Evolutionary conservation across 371 early-diverging fungal genomes (phyloP), one percentile per base, ranked within the genome.

Genomic region (Dichotomocladium elegans): DNA sequence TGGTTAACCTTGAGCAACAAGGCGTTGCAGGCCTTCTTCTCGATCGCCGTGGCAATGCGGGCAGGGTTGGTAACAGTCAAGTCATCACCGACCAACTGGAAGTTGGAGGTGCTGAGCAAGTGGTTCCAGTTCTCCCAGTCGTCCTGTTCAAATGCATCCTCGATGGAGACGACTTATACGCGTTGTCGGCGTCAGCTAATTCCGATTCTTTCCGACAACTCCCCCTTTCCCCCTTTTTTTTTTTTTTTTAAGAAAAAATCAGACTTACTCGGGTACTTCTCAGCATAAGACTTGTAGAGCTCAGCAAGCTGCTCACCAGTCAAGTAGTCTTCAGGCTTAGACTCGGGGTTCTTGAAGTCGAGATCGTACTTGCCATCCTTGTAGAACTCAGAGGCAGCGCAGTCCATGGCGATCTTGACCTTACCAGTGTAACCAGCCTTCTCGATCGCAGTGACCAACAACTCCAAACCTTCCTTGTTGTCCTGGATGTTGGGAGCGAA

Each of bases 91-190:
- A 99, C 98, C 58, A 99, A 90, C 75, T 96, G 96, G 71, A 81
- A 80, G 53, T 81, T 80, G 53, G 84, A 80, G 26, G 79, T 69
- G 15, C 61, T 73, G 55, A 74, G 79, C 57, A 99, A 82, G 72
- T 86, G 88, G 70, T 80, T 68, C 94, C 96, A 99, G 57, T 90
- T 85, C 25, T 82, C 88, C 89, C 90, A 96, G 82, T 99, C 99
- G 77, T 97, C 97, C 85, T 99, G 99, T 79, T 95, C 97, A 67
- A 99, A 99, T 57, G 99, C 99, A 86, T 99, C 99, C 82, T 99
- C 99, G 66, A 99, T 94, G 58, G 96, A 95, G 55, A 92, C 91
- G 47, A 96, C 77, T 74, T n/a, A n/a, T n/a, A n/a, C n/a, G n/a
- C n/a, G n/a, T n/a, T n/a, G n/a, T n/a, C n/a, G n/a, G n/a, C n/a